A percentile compares a stretch with the other conserved stretches of the same genome.
Evolutionary conservation across 176 grass and related monocot species (phyloP).

Genomic region (Ensete glaucum): DNA sequence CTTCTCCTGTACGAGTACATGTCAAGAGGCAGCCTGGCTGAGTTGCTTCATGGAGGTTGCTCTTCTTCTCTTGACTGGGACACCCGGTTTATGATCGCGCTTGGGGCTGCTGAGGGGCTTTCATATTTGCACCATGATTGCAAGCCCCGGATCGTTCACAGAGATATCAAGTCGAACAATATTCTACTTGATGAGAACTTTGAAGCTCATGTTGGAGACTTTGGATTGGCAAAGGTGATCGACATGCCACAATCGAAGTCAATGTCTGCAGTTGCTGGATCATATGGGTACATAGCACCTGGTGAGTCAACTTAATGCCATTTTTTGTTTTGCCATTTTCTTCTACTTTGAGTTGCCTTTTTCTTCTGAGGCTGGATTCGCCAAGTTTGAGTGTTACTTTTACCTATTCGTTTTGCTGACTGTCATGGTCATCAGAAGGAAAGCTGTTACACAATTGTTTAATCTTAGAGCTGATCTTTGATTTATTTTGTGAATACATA

Average conservation of each 20-base stretch:
- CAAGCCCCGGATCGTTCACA: constrained; percentile 84
- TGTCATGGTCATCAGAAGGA: not conserved
- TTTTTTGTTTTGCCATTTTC: not conserved
- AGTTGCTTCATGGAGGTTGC: constrained; percentile 74
- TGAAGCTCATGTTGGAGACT: constrained; percentile 98
- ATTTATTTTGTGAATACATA: too few relatives aligned
- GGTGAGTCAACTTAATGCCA: constrained; percentile 31
- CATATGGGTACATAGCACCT: constrained; percentile 97
- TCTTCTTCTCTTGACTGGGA: constrained; percentile 75
- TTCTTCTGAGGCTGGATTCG: too few relatives aligned
- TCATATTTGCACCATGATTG: constrained; percentile 97
- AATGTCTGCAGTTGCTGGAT: constrained; percentile 99
- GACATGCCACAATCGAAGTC: constrained; percentile 94
- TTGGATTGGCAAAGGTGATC: constrained; percentile 96
- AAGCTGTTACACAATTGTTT: too few relatives aligned
- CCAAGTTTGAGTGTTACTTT: too few relatives aligned
- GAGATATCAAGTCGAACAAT: constrained; percentile 97
- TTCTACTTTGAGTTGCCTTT: not conserved
- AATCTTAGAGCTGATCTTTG: not conserved
- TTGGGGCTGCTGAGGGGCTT: constrained; percentile 86
- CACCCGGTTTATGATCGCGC: constrained; percentile 67
- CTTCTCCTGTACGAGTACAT: constrained; percentile 92
- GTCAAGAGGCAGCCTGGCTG: constrained; percentile 86
- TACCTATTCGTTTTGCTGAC: not conserved
- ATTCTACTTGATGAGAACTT: constrained; percentile 94